Conservation (phyloP, 495 filamentous ascomycete species). For the Parmelia sp. region DNA sequence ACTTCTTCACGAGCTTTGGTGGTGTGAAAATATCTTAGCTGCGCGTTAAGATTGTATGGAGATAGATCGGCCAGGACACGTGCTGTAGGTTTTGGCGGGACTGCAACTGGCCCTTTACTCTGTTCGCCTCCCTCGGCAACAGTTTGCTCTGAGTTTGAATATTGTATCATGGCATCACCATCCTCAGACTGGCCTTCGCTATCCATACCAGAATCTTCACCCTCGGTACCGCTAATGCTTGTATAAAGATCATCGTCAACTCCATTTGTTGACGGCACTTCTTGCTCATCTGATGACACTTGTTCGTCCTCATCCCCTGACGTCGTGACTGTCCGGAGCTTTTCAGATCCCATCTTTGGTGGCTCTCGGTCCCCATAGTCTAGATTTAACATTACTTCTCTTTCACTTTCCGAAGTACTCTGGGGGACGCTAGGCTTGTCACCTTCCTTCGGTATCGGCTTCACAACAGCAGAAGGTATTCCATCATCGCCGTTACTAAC, state of each 20-base stretch:
- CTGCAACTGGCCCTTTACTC: not conserved
- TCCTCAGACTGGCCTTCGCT: constrained; percentile 43
- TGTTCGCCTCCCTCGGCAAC: constrained; percentile 27
- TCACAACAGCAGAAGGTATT: not conserved
- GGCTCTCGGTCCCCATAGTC: not conserved
- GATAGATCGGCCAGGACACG: constrained; percentile 38
- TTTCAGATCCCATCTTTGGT: not conserved
- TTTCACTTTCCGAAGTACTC: not conserved
- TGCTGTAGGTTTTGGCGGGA: not conserved
- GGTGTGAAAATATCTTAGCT: constrained; percentile 45
- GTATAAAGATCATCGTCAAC: not conserved
- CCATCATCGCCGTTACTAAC: not conserved
- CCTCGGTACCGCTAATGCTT: constrained; percentile 51
- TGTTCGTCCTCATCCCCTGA: not conserved
- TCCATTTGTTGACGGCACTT: not conserved
- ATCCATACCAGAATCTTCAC: constrained; percentile 41
- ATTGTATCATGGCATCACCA: constrained; percentile 35
- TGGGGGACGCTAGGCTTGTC: not conserved
- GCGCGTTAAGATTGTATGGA: constrained; percentile 38
- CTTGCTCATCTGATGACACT: not conserved
- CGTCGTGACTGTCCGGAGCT: not conserved
- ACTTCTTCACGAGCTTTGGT: constrained; percentile 53
- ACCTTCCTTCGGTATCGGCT: not conserved
- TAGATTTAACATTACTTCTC: constrained; percentile 6
- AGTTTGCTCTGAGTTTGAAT: constrained; percentile 35